Conservation (phyloP, 768 basidiomycete species). For the Mycena belliarum region DNA sequence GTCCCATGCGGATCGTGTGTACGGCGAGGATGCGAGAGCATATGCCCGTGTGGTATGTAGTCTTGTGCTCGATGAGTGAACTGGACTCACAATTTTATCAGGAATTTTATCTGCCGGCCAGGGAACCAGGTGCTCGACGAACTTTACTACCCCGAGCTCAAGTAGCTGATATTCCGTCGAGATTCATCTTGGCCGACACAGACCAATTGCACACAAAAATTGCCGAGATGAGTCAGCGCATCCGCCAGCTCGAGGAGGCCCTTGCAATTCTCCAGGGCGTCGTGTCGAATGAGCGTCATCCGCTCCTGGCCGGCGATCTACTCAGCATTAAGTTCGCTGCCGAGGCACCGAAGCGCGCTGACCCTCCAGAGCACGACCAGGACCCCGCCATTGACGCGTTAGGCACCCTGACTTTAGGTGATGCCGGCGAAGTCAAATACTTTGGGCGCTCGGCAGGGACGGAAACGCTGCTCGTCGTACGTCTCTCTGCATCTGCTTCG, state of each 20-base stretch:
- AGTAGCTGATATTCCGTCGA: constrained; percentile 21
- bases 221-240: constrained; percentile 64
- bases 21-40: constrained; percentile 62
- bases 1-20: constrained; percentile 53
- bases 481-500: background rate
- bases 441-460: constrained; percentile 66
- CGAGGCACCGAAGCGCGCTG: constrained; percentile 41
- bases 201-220: constrained; percentile 68
- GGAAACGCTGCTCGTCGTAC: constrained; percentile 40
- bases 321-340: constrained; percentile 59
- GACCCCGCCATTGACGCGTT: constrained; percentile 53
- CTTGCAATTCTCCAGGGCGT: constrained; percentile 61
- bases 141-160: background rate
- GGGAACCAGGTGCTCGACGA: constrained; percentile 41
- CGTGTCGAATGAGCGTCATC: constrained; percentile 58
- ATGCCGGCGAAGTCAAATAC: constrained; percentile 62
- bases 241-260: constrained; percentile 69
- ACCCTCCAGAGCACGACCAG: constrained; percentile 28
- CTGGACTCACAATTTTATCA: constrained; percentile 15
- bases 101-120: constrained; percentile 54
- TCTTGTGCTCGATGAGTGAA: background rate
- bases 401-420: constrained; percentile 64
- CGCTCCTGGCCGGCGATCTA: constrained; percentile 55
- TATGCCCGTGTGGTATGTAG: constrained; percentile 57
- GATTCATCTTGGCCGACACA: constrained; percentile 68